Evolutionary conservation across 2,329 filamentous ascomycete genomes (phyloP).

Genomic region (Teratosphaeria pseudoeucalypti): DNA sequence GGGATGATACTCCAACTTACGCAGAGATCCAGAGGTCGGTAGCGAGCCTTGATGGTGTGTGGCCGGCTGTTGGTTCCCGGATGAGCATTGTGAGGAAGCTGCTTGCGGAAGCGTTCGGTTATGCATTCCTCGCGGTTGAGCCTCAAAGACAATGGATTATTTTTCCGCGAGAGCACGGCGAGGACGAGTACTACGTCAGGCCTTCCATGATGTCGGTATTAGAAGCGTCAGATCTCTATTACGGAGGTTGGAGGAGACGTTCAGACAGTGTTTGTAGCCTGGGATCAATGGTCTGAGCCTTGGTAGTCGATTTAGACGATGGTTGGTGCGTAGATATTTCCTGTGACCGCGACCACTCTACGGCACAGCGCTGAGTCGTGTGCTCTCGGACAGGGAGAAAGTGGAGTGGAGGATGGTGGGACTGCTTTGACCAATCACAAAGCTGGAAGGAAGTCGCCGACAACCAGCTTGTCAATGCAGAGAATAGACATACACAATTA

Average conservation of each 20-base stretch:
- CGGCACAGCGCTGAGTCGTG: background rate
- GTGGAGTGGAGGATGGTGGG: background rate
- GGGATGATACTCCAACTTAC: conserved; percentile 1
- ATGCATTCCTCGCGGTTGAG: background rate
- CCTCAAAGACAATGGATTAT: background rate
- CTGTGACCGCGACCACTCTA: too few species aligned
- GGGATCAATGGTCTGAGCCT: background rate
- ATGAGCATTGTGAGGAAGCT: conserved; percentile 11
- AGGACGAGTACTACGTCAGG: background rate
- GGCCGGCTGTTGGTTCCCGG: conserved; percentile 6
- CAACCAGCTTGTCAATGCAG: background rate
- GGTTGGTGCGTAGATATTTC: too few species aligned
- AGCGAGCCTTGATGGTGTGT: conserved; percentile 15
- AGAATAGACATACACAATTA: background rate
- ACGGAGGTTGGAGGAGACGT: background rate
- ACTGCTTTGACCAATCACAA: background rate
- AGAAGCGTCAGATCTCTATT: background rate
- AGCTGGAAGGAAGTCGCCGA: background rate
- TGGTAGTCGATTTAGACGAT: background rate
- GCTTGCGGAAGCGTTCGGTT: conserved; percentile 10
- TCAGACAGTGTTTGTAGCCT: background rate
- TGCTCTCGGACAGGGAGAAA: background rate
- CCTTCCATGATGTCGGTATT: background rate
- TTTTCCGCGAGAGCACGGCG: background rate
- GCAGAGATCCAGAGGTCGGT: conserved; percentile 11